phyloP scores from a whole-genome alignment of 495 filamentous ascomycete genomes.

The Cudoniella acicularis region DNA sequence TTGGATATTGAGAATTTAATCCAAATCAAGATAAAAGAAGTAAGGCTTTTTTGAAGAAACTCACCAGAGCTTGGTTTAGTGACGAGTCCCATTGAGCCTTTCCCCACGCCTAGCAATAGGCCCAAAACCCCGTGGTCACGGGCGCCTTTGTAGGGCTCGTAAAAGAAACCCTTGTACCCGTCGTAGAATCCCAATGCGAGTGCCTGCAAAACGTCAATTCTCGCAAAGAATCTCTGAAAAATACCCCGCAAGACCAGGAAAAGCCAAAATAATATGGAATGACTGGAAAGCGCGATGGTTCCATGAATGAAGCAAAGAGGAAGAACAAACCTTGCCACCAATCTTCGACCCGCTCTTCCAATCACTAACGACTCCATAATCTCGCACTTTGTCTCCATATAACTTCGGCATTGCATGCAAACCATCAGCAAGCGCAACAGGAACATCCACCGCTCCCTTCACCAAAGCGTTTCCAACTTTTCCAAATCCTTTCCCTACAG shows the following conservation, averaged over 20 bases:
- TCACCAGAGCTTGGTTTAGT: slow-evolving; percentile 12
- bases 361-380: slow-evolving; percentile 51
- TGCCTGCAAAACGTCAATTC: not conserved
- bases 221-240: too few relatives aligned
- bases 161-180: slow-evolving; percentile 31
- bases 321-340: slow-evolving; percentile 35
- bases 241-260: too few relatives aligned
- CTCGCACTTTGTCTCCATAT: slow-evolving; percentile 54
- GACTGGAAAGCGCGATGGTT: too few relatives aligned
- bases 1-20: too few relatives aligned
- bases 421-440: slow-evolving; percentile 6
- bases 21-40: not conserved
- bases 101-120: slow-evolving; percentile 32
- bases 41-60: not conserved
- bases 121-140: slow-evolving; percentile 31
- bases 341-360: slow-evolving; percentile 48
- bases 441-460: slow-evolving; percentile 29
- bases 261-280: too few relatives aligned
- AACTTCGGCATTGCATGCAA: slow-evolving; percentile 55
- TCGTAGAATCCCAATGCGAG: slow-evolving; percentile 37
- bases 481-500: not conserved
- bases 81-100: slow-evolving; percentile 29
- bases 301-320: not conserved
- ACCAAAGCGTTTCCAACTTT: not conserved
- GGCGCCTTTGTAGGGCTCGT: slow-evolving; percentile 30